Conservation (phyloP, 495 filamentous ascomycete species). For the Tuber magnatum region DNA sequence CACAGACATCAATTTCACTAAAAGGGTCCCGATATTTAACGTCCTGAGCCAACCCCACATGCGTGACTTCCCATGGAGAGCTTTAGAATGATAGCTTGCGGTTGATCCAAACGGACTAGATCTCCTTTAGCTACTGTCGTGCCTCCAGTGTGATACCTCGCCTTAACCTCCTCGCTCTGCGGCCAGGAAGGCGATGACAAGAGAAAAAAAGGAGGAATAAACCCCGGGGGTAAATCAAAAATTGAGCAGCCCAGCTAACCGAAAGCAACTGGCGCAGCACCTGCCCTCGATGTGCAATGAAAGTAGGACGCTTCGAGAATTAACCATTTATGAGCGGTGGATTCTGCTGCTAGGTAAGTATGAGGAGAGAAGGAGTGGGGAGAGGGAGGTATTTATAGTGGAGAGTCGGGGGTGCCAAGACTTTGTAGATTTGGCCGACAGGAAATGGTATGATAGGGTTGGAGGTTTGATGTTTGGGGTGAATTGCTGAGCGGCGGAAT, state of each 20-base stretch:
- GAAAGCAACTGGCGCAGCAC: background rate
- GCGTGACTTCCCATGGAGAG: no score
- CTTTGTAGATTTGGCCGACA: background rate
- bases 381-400: background rate
- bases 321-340: background rate
- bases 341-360: background rate
- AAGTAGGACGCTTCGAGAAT: background rate
- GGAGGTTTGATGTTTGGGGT: background rate
- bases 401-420: background rate
- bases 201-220: background rate
- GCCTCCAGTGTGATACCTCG: background rate
- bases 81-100: no score
- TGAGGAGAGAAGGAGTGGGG: background rate
- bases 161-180: background rate
- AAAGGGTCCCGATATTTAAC: background rate
- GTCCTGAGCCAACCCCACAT: background rate
- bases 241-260: background rate
- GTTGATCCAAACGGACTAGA: background rate
- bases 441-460: background rate
- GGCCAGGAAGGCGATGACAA: background rate
- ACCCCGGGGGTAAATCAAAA: background rate
- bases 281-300: background rate
- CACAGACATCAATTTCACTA: background rate
- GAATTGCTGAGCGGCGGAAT: background rate
- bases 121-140: background rate